These are phyloP conservation scores for Stephanodiscus minutulus DNA, from an alignment of 108 stramenopile genomes.

Conservation along the genomic window DNA sequence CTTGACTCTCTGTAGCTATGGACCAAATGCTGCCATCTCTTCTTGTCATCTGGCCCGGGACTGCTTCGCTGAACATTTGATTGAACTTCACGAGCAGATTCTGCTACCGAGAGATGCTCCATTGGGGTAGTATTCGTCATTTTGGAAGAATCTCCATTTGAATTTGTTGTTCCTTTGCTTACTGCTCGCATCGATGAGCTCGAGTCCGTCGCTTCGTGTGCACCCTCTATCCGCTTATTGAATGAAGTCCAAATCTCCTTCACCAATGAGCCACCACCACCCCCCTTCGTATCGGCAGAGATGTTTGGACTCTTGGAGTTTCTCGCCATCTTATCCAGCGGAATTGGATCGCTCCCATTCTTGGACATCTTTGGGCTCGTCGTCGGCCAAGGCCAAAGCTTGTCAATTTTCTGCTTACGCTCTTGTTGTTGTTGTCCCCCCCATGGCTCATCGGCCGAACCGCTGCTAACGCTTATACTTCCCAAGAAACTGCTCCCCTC, in stretches of 20 bases:
- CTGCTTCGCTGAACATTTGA: conserved; percentile 2
- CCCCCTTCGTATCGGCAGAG: background rate
- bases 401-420: conserved; percentile 7
- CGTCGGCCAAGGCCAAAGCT: conserved; percentile 17
- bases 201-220: too few relatives aligned
- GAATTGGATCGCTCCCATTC: background rate
- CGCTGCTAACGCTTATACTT: background rate
- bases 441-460: background rate
- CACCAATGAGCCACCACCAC: background rate
- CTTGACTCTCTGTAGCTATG: conserved; percentile 16
- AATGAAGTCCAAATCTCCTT: conserved; percentile 2
- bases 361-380: background rate
- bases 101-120: background rate
- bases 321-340: background rate
- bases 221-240: background rate
- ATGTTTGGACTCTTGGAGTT: background rate
- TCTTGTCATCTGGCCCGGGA: conserved; percentile 6
- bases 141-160: too few relatives aligned
- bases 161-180: too few relatives aligned
- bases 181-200: too few relatives aligned
- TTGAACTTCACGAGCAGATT: background rate
- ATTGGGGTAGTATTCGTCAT: background rate
- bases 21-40: background rate
- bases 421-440: too few relatives aligned
- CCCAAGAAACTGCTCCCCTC: conserved; percentile 5